These are phyloP conservation scores for Candida vaughaniae DNA, from an alignment of 805 yeast genomes.

Conservation along the genomic window DNA sequence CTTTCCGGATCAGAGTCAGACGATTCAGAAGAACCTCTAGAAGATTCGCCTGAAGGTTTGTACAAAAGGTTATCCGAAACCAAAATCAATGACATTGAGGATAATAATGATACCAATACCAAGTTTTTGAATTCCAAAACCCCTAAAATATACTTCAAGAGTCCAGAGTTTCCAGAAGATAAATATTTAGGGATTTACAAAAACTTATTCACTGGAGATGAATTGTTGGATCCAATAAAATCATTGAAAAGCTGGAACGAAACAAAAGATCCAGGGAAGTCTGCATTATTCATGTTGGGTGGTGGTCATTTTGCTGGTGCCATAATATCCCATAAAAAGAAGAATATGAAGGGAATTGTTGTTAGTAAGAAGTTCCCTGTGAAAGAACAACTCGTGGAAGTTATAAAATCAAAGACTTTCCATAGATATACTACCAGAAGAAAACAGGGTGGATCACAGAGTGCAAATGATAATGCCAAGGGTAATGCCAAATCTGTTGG, in stretches of 20 bases:
- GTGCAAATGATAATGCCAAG: conserved; percentile 85
- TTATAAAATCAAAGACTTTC: conserved; percentile 78
- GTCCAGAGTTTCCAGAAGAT: conserved; percentile 41
- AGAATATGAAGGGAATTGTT: conserved; percentile 54
- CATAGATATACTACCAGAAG: conserved; percentile 95
- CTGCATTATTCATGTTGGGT: conserved; percentile 90
- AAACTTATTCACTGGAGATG: conserved; percentile 47
- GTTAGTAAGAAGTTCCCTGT: conserved; percentile 42
- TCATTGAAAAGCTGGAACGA: conserved; percentile 40
- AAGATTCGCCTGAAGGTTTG: conserved; percentile 11
- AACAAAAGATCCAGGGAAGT: conserved; percentile 34
- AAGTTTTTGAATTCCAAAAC: conserved; percentile 62
- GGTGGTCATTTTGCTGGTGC: conserved; percentile 99
- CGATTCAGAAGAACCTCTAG: conserved; percentile 10
- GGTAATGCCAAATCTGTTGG: conserved; percentile 98
- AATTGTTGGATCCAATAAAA: conserved; percentile 50
- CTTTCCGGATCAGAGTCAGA: conserved; percentile 54
- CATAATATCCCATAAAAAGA: conserved; percentile 70
- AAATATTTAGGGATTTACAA: conserved; percentile 70
- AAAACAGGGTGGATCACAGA: conserved; percentile 96
- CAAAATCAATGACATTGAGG: conserved; percentile 3
- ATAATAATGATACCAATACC: background rate
- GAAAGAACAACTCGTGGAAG: conserved; percentile 61
- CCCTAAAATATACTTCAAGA: conserved; percentile 61
- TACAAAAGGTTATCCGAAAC: conserved; percentile 19